These are phyloP conservation scores for Bipolaris cookei DNA, from an alignment of 2,329 filamentous ascomycete species.

Conservation along the genomic window DNA sequence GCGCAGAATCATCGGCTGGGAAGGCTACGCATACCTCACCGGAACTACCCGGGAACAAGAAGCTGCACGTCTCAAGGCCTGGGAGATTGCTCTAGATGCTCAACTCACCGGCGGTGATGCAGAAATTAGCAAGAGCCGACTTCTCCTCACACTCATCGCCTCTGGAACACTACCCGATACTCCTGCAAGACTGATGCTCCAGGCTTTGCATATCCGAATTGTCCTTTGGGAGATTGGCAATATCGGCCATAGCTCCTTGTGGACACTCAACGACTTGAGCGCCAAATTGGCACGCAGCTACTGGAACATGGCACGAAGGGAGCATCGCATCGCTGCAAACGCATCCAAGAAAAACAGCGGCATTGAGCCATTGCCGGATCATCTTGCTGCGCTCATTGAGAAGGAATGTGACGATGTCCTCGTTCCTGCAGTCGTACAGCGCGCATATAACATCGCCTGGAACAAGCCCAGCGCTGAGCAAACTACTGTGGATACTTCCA, in stretches of 20 bases:
- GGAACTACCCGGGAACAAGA: slow-evolving; percentile 86
- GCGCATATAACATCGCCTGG: slow-evolving; percentile 89
- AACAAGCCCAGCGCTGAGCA: slow-evolving; percentile 77
- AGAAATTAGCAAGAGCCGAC: slow-evolving; percentile 84
- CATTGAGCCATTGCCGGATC: slow-evolving; percentile 73
- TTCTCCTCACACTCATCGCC: slow-evolving; percentile 84
- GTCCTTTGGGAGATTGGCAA: slow-evolving; percentile 80
- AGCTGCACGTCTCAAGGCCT: slow-evolving; percentile 83
- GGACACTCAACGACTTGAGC: slow-evolving; percentile 71
- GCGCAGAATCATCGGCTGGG: slow-evolving; percentile 76
- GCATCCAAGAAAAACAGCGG: slow-evolving; percentile 52
- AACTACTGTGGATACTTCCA: slow-evolving; percentile 69
- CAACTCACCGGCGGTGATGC: slow-evolving; percentile 89
- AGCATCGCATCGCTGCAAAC: slow-evolving; percentile 58
- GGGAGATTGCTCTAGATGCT: slow-evolving; percentile 91
- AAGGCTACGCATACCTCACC: slow-evolving; percentile 78
- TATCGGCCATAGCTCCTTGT: slow-evolving; percentile 68
- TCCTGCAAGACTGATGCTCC: slow-evolving; percentile 84
- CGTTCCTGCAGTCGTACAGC: slow-evolving; percentile 76
- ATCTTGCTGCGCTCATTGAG: slow-evolving; percentile 77
- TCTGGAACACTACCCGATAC: slow-evolving; percentile 86
- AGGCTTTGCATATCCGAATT: slow-evolving; percentile 88
- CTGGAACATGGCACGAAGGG: slow-evolving; percentile 80
- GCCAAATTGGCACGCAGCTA: slow-evolving; percentile 74
- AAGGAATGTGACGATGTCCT: slow-evolving; percentile 84